phyloP scores from a whole-genome alignment of 495 filamentous ascomycete species.

The Tuber melanosporum region DNA sequence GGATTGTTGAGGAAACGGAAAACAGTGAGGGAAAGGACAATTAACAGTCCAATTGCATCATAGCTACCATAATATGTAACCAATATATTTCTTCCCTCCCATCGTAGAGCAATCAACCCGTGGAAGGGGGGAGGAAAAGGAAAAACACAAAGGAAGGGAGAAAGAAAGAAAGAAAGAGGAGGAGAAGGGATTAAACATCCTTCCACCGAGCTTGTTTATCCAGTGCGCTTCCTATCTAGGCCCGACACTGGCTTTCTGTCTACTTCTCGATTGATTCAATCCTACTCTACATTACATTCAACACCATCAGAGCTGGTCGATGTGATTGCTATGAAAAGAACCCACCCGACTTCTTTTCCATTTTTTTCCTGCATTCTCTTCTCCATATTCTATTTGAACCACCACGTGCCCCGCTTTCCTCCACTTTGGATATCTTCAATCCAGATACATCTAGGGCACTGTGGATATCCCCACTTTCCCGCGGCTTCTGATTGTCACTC shows the following conservation, averaged over 20 bases:
- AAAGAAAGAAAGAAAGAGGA: background rate
- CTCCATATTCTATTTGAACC: background rate
- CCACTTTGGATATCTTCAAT: background rate
- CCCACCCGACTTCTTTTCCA: background rate
- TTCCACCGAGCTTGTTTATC: background rate
- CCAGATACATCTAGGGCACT: background rate
- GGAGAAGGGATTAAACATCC: background rate
- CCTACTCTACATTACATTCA: background rate
- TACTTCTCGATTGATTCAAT: background rate
- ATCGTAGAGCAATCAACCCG: background rate
- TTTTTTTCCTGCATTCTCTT: background rate
- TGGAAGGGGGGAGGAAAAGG: background rate
- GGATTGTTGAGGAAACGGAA: background rate
- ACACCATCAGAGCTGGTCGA: background rate
- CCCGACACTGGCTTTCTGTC: background rate
- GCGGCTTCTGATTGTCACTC: background rate
- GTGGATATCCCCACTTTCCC: background rate
- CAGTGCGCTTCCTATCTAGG: background rate
- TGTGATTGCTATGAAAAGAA: constrained; percentile 4
- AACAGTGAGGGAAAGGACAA: background rate
- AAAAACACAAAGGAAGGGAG: background rate
- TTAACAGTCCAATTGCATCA: background rate
- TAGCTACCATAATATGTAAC: background rate
- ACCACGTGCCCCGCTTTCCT: background rate
- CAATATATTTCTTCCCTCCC: background rate